Evolutionary conservation across 257 asterid genomes (phyloP), one percentile per base, ranked within the genome.

Genomic region (Linderniella brevidens): DNA sequence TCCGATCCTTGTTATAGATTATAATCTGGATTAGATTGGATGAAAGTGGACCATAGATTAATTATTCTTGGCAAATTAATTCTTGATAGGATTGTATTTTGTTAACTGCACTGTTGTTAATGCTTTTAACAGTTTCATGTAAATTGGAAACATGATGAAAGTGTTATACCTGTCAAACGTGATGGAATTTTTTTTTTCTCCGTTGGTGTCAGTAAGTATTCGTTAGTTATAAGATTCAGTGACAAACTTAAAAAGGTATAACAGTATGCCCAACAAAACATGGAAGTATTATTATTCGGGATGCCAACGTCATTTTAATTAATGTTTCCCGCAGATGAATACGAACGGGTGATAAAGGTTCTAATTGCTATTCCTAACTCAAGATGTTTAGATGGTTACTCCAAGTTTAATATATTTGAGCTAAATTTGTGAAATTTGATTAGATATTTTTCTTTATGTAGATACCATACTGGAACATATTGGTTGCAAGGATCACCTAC

Each of bases 391-490:
- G 17, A 39, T 46, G n/a, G 9, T 17, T 25, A 25, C 32, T 25
- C 32, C 32, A 25, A 25, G 32, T 25, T 49, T 8, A 19, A 32
- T 15, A 15, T 42, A 5, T 53, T 53, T 44, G 48, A 62, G 50
- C 41, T 19, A 15, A 48, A 40, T 37, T 54, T 48, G 52, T 41
- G 42, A 49, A 40, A 35, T 52, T 35, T 20, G 38, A 45, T 35
- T 42, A 58, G 50, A 55, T 50, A 40, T 25, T 46, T 57, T 57
- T 16, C 46, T 68, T 41, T 65, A n/a, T 72, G 82, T 75, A 88
- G 98, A 60, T 55, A 49, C 58, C 20, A 65, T 80, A 46, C 57
- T 81, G 35, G 61, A 65, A 62, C 59, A 60, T 58, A 68, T 85
- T 42, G 76, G 81, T 54, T 63, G 63, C 67, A 53, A 55, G 60